These are phyloP conservation scores for Candida anutae DNA, from an alignment of 1,139 yeast species.

Conservation along the genomic window DNA sequence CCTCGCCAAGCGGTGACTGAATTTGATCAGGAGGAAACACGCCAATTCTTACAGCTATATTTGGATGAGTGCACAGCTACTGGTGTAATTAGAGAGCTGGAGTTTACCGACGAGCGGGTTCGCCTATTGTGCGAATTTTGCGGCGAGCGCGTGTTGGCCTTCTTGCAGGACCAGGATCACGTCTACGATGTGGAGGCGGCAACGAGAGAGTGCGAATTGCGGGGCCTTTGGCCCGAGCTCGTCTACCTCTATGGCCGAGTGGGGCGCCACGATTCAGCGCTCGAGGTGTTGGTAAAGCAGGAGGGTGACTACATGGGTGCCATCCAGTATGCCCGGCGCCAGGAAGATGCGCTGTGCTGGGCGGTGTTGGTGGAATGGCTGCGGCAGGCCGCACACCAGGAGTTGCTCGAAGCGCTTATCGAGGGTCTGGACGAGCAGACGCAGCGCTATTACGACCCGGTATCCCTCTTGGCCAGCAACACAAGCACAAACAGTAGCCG, in stretches of 20 bases:
- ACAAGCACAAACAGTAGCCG: constrained; percentile 40
- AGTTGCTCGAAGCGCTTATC: constrained; percentile 64
- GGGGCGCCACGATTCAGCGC: constrained; percentile 73
- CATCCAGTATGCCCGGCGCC: constrained; percentile 67
- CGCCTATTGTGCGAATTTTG: constrained; percentile 57
- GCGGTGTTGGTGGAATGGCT: constrained; percentile 65
- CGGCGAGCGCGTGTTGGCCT: constrained; percentile 44
- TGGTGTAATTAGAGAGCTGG: too few species aligned
- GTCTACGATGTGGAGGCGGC: constrained; percentile 64
- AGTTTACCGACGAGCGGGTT: constrained; percentile 44
- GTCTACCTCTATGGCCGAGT: constrained; percentile 77
- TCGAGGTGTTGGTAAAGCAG: constrained; percentile 67
- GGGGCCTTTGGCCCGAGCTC: constrained; percentile 53
- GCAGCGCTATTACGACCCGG: constrained; percentile 51
- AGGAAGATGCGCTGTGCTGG: constrained; percentile 76
- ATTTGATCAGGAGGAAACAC: not conserved
- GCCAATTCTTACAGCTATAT: constrained; percentile 21
- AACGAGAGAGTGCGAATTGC: constrained; percentile 50
- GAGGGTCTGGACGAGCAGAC: constrained; percentile 57
- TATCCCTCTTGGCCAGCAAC: constrained; percentile 55
- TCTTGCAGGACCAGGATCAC: constrained; percentile 31
- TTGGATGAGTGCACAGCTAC: constrained; percentile 38
- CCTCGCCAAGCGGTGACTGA: not conserved
- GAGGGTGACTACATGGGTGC: constrained; percentile 76
- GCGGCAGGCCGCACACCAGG: constrained; percentile 29